Conservation (phyloP, 306 rosid genomes). For the Citrullus amarus region DNA sequence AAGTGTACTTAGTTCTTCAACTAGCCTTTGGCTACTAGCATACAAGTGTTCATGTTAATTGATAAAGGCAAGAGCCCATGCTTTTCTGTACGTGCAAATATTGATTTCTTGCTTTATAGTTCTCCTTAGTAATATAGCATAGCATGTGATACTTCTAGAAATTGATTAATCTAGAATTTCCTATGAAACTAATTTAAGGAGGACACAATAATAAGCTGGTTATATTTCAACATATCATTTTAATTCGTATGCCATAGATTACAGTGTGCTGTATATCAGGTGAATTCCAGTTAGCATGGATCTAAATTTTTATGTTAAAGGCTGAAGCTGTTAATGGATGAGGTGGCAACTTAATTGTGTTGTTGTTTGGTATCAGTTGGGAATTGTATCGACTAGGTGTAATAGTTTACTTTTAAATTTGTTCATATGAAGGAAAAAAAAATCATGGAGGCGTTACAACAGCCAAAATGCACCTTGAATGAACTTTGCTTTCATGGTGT, state of each 20-base stretch:
- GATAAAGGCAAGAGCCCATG: background rate
- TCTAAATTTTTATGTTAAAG: background rate
- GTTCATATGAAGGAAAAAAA: background rate
- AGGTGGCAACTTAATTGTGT: background rate
- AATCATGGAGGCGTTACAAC: background rate
- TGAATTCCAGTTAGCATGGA: background rate
- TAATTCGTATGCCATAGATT: background rate
- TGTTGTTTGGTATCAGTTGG: background rate
- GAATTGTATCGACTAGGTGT: background rate
- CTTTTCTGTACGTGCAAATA: background rate
- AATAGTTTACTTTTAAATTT: background rate
- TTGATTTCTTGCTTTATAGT: background rate
- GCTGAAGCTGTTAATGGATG: background rate
- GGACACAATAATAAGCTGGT: background rate
- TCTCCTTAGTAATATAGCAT: background rate
- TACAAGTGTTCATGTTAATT: background rate
- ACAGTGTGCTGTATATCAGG: background rate
- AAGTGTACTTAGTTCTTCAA: background rate
- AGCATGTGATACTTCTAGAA: background rate
- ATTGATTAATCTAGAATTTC: background rate
- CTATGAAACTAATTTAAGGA: background rate
- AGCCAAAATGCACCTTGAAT: background rate
- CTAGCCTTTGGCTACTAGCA: background rate
- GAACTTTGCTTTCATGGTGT: background rate
- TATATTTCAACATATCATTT: background rate